These are phyloP conservation scores for Saitoella complicata DNA, from an alignment of 805 yeast species.

Conservation along the genomic window DNA sequence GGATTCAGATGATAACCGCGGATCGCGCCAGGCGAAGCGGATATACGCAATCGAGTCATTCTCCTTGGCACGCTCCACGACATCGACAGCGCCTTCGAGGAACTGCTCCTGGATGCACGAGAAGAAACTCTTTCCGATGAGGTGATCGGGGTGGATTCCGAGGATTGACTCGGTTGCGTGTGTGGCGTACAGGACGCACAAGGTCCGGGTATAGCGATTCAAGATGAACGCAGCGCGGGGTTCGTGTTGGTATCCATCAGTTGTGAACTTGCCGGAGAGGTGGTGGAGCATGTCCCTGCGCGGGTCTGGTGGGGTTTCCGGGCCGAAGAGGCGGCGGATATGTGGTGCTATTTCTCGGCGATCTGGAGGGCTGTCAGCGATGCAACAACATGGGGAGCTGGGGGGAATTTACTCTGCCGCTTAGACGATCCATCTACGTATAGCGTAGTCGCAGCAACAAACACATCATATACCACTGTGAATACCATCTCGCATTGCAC, in stretches of 20 bases:
- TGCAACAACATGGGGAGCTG: no score
- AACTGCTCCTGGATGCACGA: constrained; percentile 4
- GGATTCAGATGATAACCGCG: constrained; percentile 4
- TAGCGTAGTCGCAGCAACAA: constrained; percentile 3
- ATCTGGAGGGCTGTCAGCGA: no score
- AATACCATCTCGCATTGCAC: constrained; percentile 4
- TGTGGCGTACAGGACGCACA: constrained; percentile 7
- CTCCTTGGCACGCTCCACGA: constrained; percentile 7
- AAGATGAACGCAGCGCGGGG: constrained; percentile 8
- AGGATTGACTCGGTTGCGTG: background rate
- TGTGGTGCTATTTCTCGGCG: no score
- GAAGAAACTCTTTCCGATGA: constrained; percentile 6
- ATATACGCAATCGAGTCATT: constrained; percentile 5
- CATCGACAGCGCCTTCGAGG: constrained; percentile 4
- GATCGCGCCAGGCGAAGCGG: constrained; percentile 7
- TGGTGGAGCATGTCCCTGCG: background rate
- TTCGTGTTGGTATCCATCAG: constrained; percentile 1
- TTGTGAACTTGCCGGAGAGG: background rate
- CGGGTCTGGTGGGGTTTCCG: background rate
- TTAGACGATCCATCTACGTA: background rate
- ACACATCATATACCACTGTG: constrained; percentile 6
- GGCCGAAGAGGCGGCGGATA: no score
- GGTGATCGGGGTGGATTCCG: constrained; percentile 1
- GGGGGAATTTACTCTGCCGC: no score
- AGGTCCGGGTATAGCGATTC: constrained; percentile 3